Base-by-base conservation (phyloP, 345 rosid genomes). In the Salix koriyanagi region DNA sequence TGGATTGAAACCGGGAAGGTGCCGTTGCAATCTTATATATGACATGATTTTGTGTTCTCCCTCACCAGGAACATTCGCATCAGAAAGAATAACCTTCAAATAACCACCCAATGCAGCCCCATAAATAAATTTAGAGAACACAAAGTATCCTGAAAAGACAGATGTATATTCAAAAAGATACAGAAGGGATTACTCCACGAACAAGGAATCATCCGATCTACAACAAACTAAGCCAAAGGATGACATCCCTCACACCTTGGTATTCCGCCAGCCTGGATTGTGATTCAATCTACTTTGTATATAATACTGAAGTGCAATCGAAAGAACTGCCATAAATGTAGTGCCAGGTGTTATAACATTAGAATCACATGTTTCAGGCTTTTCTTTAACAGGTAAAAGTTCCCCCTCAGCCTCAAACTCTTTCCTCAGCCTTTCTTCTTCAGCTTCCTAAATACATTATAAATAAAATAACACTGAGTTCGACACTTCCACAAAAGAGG, bases 271-370 rank as follows among this genome's bases (percentile, higher is more conserved):
- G 39, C 96, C 98, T 60, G 92, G 90, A 75, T 85, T 86, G 77
- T 75, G 87, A 81, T 96, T 96, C 87, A 94, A 83, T 87, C 98
- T 92, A 85, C 89, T 75, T 69, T 94, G 98, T 71, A 96, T 74
- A 69, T 90, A 91, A 85, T 94, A 94, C 80, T 92, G 98, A 83
- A 96, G 97, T 52, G 95, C 98, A 75, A 83, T 86, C 0, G 99
- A 96, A 42, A 96, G 92, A 74, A 83, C 91, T 28, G 89, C 97
- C 99, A 96, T 96, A 80, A 96, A 96, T 60, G 78, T 86, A 34
- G 99, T 96, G 76, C 99, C 99, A 10, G 99, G 99, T 64, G 99
- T 96, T 70, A 96, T 96, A 75, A 96, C 98, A 88, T 96, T 96
- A 46, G 98, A 94, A 81, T 96, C 98, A 1, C 81, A 79, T 58